Evolutionary conservation across 2,329 filamentous ascomycete genomes (phyloP).

Genomic region (Basipetospora chlamydospora): DNA sequence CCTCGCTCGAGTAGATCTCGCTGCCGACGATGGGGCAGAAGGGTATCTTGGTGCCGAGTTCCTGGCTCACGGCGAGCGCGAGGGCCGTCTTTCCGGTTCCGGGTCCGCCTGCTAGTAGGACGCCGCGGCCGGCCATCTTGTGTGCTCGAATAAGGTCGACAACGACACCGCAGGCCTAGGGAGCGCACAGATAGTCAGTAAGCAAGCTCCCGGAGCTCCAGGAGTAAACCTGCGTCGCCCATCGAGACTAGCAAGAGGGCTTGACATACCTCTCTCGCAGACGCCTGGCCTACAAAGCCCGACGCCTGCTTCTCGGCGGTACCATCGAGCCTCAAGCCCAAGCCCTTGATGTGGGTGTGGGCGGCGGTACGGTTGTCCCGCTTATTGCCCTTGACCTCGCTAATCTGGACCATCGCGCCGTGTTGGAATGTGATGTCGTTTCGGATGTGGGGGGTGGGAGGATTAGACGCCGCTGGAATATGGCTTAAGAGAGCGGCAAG

Average conservation of each 20-base stretch:
- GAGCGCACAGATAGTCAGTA: background rate
- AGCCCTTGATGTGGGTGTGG: constrained; percentile 94
- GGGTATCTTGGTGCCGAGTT: constrained; percentile 93
- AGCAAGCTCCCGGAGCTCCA: too few relatives aligned
- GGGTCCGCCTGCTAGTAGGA: constrained; percentile 83
- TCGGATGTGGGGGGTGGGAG: too few relatives aligned
- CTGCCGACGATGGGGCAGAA: constrained; percentile 97
- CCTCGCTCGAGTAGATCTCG: constrained; percentile 94
- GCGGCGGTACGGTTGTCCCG: constrained; percentile 93
- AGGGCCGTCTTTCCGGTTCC: constrained; percentile 96
- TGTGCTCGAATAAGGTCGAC: constrained; percentile 91
- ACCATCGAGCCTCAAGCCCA: constrained; percentile 77
- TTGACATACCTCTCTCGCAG: constrained; percentile 71
- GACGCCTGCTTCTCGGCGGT: constrained; percentile 63
- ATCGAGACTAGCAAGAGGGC: too few relatives aligned
- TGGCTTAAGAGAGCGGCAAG: too few relatives aligned
- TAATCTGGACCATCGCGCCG: constrained; percentile 64
- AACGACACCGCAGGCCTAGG: constrained; percentile 83
- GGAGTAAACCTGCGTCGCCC: too few relatives aligned
- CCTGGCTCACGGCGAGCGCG: constrained; percentile 88
- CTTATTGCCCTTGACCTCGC: constrained; percentile 85
- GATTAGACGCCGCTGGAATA: too few relatives aligned
- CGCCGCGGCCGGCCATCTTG: constrained; percentile 93
- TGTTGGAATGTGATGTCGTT: constrained; percentile 1
- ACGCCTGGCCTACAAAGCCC: constrained; percentile 80